A percentile compares a stretch with the other conserved stretches of the same genome.
These are phyloP conservation scores for Parathielavia hyrcaniae DNA, from an alignment of 495 filamentous ascomycete species.

Conservation along the genomic window DNA sequence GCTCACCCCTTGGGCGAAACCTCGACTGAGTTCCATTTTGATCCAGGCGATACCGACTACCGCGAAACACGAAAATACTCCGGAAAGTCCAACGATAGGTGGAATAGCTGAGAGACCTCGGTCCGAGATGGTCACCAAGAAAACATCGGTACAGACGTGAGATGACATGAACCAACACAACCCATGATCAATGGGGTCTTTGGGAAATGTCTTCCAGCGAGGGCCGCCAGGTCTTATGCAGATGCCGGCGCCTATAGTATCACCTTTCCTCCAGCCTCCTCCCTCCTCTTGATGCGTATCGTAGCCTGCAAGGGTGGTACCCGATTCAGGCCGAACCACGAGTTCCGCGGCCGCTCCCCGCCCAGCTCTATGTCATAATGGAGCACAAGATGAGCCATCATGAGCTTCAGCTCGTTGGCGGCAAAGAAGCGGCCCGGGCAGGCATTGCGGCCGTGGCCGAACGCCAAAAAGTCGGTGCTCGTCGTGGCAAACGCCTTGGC, in stretches of 20 bases:
- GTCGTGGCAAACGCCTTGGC: conserved; percentile 31
- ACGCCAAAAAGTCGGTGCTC: conserved; percentile 31
- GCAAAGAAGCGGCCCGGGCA: conserved; percentile 45
- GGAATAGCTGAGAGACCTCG: conserved; percentile 8
- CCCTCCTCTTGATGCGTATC: conserved; percentile 34
- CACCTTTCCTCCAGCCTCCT: not conserved
- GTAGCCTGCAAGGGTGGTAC: conserved; percentile 35
- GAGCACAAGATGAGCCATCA: conserved; percentile 36
- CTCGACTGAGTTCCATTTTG: not conserved
- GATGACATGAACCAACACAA: no score
- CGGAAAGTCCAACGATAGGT: not conserved
- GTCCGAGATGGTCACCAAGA: conserved; percentile 3
- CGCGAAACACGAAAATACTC: not conserved
- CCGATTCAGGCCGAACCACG: conserved; percentile 32
- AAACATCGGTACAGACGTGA: not conserved
- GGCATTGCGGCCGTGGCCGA: conserved; percentile 35
- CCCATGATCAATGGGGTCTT: no score
- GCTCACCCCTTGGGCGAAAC: not conserved
- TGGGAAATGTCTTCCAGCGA: no score
- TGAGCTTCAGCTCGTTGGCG: conserved; percentile 37
- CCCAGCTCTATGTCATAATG: conserved; percentile 36
- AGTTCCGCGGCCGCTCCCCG: conserved; percentile 25
- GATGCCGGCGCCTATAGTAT: no score
- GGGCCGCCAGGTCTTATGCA: no score
- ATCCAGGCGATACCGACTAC: not conserved